These are phyloP conservation scores for Neurospora tetraspora DNA, from an alignment of 495 filamentous ascomycete species.

Conservation along the genomic window DNA sequence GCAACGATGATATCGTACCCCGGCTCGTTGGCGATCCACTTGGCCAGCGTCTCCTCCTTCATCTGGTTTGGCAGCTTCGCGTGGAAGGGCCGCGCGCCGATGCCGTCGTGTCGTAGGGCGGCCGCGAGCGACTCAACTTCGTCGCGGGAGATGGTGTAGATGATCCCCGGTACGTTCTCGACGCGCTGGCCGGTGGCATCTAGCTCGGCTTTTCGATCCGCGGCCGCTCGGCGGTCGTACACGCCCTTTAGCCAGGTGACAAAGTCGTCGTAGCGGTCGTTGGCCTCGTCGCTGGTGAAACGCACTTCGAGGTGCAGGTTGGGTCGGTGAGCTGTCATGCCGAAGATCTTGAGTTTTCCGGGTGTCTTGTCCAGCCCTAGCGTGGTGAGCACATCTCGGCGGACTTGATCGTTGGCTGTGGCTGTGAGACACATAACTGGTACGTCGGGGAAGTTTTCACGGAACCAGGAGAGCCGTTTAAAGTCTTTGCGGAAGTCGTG, in stretches of 20 bases:
- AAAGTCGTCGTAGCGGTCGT: constrained; percentile 60
- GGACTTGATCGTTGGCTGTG: constrained; percentile 72
- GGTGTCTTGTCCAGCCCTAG: constrained; percentile 51
- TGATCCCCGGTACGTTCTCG: constrained; percentile 68
- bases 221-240: constrained; percentile 49
- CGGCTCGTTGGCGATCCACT: constrained; percentile 65
- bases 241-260: constrained; percentile 62
- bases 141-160: constrained; percentile 74
- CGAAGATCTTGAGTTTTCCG: constrained; percentile 57
- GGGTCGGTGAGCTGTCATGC: constrained; percentile 65
- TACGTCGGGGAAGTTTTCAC: constrained; percentile 64
- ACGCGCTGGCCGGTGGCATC: constrained; percentile 38
- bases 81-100: constrained; percentile 64
- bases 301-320: constrained; percentile 91
- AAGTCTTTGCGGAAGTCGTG: constrained; percentile 95
- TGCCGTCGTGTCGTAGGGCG: constrained; percentile 47
- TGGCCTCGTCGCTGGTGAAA: constrained; percentile 67
- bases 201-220: constrained; percentile 40
- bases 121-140: constrained; percentile 67
- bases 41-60: constrained; percentile 53
- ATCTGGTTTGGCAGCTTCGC: constrained; percentile 50
- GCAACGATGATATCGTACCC: constrained; percentile 88
- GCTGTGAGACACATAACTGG: constrained; percentile 88
- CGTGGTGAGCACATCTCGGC: constrained; percentile 66
- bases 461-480: constrained; percentile 82